phyloP scores from a whole-genome alignment of 2,329 filamentous ascomycete genomes.

The Rhinocladiella similis region DNA sequence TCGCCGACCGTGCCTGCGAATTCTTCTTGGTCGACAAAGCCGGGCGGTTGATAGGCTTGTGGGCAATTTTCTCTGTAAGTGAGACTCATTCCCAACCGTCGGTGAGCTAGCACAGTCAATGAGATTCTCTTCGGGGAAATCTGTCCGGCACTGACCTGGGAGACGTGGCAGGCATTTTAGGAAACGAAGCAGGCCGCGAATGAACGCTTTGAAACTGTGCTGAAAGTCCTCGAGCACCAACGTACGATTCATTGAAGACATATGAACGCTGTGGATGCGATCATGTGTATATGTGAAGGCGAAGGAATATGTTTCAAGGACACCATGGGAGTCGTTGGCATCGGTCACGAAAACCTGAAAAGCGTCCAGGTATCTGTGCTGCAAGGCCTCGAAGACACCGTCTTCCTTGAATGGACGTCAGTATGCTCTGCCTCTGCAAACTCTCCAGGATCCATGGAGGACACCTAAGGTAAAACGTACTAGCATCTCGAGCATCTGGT shows the following conservation, averaged over 20 bases:
- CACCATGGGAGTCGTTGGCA: slow-evolving; percentile 38
- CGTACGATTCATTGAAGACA: slow-evolving; percentile 33
- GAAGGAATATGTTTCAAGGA: slow-evolving; percentile 54
- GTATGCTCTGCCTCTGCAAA: slow-evolving; percentile 1
- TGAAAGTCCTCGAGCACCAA: slow-evolving; percentile 39
- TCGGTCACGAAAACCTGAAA: slow-evolving; percentile 50
- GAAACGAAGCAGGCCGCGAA: slow-evolving; percentile 42
- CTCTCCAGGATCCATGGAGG: not conserved
- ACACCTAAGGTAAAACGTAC: slow-evolving; percentile 34
- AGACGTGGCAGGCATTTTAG: slow-evolving; percentile 42
- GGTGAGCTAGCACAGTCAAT: slow-evolving; percentile 19
- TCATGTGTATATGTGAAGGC: slow-evolving; percentile 45
- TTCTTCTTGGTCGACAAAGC: slow-evolving; percentile 20
- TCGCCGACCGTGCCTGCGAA: slow-evolving; percentile 6
- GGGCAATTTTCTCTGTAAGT: slow-evolving; percentile 46
- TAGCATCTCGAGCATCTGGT: slow-evolving; percentile 49
- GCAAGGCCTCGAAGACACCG: slow-evolving; percentile 49
- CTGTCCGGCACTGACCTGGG: slow-evolving; percentile 37
- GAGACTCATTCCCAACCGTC: slow-evolving; percentile 46
- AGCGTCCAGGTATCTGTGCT: slow-evolving; percentile 42
- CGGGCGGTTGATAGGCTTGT: slow-evolving; percentile 38
- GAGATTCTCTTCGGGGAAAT: not conserved
- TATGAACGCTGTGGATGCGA: slow-evolving; percentile 34
- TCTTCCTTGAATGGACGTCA: slow-evolving; percentile 45
- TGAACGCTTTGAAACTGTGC: slow-evolving; percentile 43